Evolutionary conservation across 2,329 filamentous ascomycete species (phyloP), one percentile per base, ranked within the genome.

Genomic region (Trichoderma koningiopsis): DNA sequence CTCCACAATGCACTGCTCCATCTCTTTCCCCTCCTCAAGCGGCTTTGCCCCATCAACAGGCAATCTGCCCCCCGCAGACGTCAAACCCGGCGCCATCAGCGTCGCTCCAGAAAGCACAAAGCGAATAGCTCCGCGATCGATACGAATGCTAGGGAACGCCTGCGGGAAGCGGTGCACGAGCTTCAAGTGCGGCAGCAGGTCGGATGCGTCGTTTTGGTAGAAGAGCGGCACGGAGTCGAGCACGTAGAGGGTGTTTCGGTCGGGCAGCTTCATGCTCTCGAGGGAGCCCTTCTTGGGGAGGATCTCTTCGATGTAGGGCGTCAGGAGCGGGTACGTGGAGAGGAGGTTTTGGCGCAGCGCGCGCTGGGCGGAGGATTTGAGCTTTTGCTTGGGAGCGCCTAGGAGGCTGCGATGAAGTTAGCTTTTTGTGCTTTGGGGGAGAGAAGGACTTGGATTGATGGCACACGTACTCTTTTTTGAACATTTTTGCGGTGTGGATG

Each of bases 351-450:
- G 86, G 75, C 96, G 92, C 75, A 99, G 90, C 72, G 85, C 88
- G 77, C 96, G 92, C 84, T 97, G 94, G 68, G 93, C 93, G 29
- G 94, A 97, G 73, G 95, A 97, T 84, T 98, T 99, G 81, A 98
- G 93, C 86, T 98, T 98, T 75, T 94, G 93, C 83, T 96, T 97
- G 68, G 92, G 90, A 73, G 91, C 89, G 31, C 91, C 83, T 76
- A 89, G 84, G 79, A 97, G 89, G 74, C 92, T 95, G 76, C 5
- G 22, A 14, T 27, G 5, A 14, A 27, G 64, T 57, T 33, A 57
- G 55, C 40, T 52, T 22, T 57, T 27, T 52, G n/a, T 8, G 33
- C 33, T 33, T 33, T 10, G 33, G 33, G 29, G 55, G 47, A 49
- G 49, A 31, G 22, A 14, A 16, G 49, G 49, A 68, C 5, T 43